Conservation (phyloP, 1,139 yeast species). For the Kodamaea derodonti region DNA sequence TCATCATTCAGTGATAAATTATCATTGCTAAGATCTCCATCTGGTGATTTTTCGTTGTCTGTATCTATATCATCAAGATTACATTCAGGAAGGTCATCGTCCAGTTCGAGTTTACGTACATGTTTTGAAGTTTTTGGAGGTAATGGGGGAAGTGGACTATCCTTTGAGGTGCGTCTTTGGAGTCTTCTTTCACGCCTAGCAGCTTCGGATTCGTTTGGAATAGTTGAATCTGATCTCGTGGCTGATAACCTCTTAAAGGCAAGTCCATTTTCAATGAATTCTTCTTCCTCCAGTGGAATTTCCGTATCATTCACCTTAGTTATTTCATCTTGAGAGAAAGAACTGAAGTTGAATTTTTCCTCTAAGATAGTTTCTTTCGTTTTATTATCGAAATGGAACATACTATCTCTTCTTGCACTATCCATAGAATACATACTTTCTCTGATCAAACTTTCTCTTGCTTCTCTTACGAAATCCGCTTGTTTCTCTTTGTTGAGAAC, state of each 20-base stretch:
- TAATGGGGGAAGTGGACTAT: constrained; percentile 6
- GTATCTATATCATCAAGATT: constrained; percentile 12
- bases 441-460: constrained; percentile 14
- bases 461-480: constrained; percentile 14
- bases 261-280: not conserved
- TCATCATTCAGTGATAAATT: constrained; percentile 7
- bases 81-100: constrained; percentile 13
- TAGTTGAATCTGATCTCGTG: not conserved
- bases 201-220: not conserved
- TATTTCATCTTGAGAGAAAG: constrained; percentile 6
- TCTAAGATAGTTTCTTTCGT: constrained; percentile 13
- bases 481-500: constrained; percentile 14
- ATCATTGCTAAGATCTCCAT: constrained; percentile 3
- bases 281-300: not conserved
- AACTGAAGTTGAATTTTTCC: constrained; percentile 1
- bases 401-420: constrained; percentile 12
- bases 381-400: constrained; percentile 14
- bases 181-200: not conserved
- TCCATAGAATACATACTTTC: constrained; percentile 16
- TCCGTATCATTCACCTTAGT: constrained; percentile 3
- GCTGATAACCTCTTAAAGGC: constrained; percentile 1
- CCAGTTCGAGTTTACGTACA: not conserved
- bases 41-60: constrained; percentile 2
- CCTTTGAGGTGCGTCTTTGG: constrained; percentile 5
- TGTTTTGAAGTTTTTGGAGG: constrained; percentile 1